Evolutionary conservation across 768 basidiomycete species (phyloP).

Genomic region (Amanita polypyramis): DNA sequence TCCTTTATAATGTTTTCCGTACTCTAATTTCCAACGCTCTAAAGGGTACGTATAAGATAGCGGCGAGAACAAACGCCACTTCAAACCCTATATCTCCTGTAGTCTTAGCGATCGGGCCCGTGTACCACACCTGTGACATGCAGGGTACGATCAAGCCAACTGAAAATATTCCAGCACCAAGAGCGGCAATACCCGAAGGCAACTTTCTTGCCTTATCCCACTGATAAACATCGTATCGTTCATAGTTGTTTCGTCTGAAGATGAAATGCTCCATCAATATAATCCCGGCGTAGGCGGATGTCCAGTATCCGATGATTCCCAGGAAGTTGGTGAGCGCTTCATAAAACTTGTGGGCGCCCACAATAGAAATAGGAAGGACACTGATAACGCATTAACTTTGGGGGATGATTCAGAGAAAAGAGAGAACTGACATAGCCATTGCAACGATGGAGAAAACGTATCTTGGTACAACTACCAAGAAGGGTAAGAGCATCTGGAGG

Average conservation of each 20-base stretch:
- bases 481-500: slow-evolving; percentile 60
- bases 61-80: slow-evolving; percentile 47
- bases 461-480: slow-evolving; percentile 50
- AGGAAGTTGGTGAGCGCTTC: slow-evolving; percentile 64
- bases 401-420: background rate
- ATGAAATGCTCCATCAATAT: slow-evolving; percentile 59
- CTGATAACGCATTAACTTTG: slow-evolving; percentile 22
- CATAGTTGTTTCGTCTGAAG: slow-evolving; percentile 46
- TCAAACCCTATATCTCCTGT: slow-evolving; percentile 83
- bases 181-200: slow-evolving; percentile 60
- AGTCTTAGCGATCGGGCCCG: slow-evolving; percentile 56
- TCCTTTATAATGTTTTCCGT: slow-evolving; percentile 5
- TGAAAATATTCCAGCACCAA: slow-evolving; percentile 39
- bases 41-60: slow-evolving; percentile 46
- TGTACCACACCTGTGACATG: slow-evolving; percentile 73
- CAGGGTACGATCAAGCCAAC: slow-evolving; percentile 53
- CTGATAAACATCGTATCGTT: slow-evolving; percentile 36
- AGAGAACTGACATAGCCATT: slow-evolving; percentile 49
- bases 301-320: slow-evolving; percentile 63
- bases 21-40: slow-evolving; percentile 36
- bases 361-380: slow-evolving; percentile 64
- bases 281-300: slow-evolving; percentile 49
- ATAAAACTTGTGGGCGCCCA: slow-evolving; percentile 67
- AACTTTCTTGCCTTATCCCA: slow-evolving; percentile 52
- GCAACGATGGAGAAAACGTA: slow-evolving; percentile 68